Evolutionary conservation across 495 filamentous ascomycete species (phyloP).

Genomic region (Tuber magnatum): DNA sequence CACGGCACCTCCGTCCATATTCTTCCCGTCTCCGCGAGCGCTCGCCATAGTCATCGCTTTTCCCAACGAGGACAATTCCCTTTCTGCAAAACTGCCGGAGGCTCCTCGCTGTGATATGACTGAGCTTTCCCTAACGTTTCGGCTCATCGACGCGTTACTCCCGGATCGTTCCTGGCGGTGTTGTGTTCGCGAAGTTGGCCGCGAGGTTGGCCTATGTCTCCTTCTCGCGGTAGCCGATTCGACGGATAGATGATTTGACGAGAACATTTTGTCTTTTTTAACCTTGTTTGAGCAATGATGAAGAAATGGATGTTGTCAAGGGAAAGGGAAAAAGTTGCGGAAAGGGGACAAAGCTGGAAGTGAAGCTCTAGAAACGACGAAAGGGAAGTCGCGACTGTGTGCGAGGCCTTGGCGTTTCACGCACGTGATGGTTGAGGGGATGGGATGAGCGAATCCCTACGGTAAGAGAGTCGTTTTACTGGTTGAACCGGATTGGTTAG

Average conservation of each 20-base stretch:
- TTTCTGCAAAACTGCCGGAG: slow-evolving; percentile 6
- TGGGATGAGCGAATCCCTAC: background rate
- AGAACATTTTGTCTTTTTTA: slow-evolving; percentile 24
- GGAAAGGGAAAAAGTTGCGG: background rate
- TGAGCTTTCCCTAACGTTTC: slow-evolving; percentile 21
- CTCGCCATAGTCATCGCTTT: slow-evolving; percentile 15
- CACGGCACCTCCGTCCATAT: slow-evolving; percentile 33
- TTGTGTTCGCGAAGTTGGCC: slow-evolving; percentile 45
- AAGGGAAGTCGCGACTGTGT: background rate
- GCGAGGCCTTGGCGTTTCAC: background rate
- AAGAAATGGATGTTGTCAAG: background rate
- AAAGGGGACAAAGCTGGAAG: background rate
- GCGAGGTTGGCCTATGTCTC: slow-evolving; percentile 30
- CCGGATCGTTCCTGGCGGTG: slow-evolving; percentile 46
- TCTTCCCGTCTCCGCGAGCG: slow-evolving; percentile 32
- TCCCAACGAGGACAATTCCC: slow-evolving; percentile 4
- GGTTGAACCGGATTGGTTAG: background rate
- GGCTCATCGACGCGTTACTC: slow-evolving; percentile 31
- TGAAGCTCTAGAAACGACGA: background rate
- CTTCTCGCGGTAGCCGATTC: slow-evolving; percentile 29
- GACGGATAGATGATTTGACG: slow-evolving; percentile 21
- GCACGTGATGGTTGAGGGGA: background rate
- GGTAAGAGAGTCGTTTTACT: background rate
- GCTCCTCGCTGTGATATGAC: slow-evolving; percentile 24
- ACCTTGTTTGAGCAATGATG: background rate